Evolutionary conservation across 2,329 filamentous ascomycete species (phyloP).

Genomic region (Atkinsonella texensis): DNA sequence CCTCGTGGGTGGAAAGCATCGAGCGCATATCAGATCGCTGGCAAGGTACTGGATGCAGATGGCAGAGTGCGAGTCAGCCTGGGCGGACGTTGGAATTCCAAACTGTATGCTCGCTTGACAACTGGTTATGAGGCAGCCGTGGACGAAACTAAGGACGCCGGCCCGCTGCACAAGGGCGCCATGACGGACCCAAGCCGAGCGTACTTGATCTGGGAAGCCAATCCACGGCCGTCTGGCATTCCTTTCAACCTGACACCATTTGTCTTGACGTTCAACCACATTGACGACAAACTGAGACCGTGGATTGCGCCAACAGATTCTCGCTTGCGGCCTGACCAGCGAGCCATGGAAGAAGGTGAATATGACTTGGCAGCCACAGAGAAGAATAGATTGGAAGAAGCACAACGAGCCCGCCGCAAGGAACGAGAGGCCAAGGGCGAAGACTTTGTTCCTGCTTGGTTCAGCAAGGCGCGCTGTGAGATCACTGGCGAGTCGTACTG

Average conservation of each 20-base stretch:
- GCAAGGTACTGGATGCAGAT: constrained; percentile 68
- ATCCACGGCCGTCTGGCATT: constrained; percentile 67
- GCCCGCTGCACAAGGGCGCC: constrained; percentile 33
- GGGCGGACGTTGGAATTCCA: constrained; percentile 94
- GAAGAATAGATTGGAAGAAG: constrained; percentile 91
- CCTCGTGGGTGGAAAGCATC: constrained; percentile 90
- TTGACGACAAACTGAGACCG: constrained; percentile 67
- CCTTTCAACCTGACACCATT: constrained; percentile 98
- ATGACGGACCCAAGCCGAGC: constrained; percentile 59
- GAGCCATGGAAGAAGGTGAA: constrained; percentile 97
- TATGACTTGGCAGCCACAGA: constrained; percentile 88
- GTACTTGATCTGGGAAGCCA: constrained; percentile 86
- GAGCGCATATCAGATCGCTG: constrained; percentile 77
- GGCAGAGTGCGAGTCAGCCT: constrained; percentile 82
- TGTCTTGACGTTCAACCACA: constrained; percentile 83
- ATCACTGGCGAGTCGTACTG: constrained; percentile 83
- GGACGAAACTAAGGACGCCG: constrained; percentile 37
- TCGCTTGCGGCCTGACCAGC: constrained; percentile 81
- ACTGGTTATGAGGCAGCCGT: constrained; percentile 75
- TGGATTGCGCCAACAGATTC: constrained; percentile 88
- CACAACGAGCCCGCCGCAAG: constrained; percentile 66
- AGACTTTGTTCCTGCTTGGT: constrained; percentile 79
- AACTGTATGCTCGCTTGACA: constrained; percentile 85
- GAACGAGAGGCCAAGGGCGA: constrained; percentile 66
- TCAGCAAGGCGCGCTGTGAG: constrained; percentile 58